Conservation (phyloP, 1,139 yeast genomes). For the Magnusiomyces magnusii region DNA sequence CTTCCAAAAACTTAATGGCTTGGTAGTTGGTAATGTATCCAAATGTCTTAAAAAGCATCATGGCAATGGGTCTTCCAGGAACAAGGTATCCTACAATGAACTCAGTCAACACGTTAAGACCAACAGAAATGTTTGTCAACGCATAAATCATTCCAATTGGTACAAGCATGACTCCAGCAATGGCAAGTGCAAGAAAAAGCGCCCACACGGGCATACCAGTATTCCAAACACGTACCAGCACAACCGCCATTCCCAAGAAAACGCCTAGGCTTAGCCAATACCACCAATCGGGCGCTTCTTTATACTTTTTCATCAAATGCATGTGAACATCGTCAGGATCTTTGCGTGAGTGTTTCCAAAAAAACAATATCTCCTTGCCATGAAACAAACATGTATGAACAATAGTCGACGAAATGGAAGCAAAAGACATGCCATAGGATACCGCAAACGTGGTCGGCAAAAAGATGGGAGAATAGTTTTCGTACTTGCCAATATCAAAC, state of each 20-base stretch:
- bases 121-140: constrained; percentile 47
- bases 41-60: constrained; percentile 53
- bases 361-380: constrained; percentile 44
- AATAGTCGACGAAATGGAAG: constrained; percentile 52
- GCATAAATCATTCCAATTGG: constrained; percentile 52
- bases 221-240: constrained; percentile 42
- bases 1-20: constrained; percentile 48
- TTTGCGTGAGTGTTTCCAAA: constrained; percentile 40
- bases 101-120: constrained; percentile 56
- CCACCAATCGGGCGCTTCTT: constrained; percentile 65
- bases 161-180: constrained; percentile 46
- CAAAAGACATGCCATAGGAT: constrained; percentile 57
- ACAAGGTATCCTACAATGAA: constrained; percentile 54
- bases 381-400: constrained; percentile 50
- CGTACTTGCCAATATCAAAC: constrained; percentile 44
- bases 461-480: constrained; percentile 51
- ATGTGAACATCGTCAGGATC: constrained; percentile 52
- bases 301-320: constrained; percentile 52
- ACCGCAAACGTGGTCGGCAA: constrained; percentile 55
- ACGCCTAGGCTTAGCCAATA: constrained; percentile 38
- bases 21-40: constrained; percentile 54
- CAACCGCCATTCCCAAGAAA: constrained; percentile 45
- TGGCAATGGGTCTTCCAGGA: constrained; percentile 56
- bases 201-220: constrained; percentile 43
- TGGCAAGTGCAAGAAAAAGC: constrained; percentile 44